Base-by-base conservation (phyloP, 352 stramenopile genomes). In the Pythium phragmitis region DNA sequence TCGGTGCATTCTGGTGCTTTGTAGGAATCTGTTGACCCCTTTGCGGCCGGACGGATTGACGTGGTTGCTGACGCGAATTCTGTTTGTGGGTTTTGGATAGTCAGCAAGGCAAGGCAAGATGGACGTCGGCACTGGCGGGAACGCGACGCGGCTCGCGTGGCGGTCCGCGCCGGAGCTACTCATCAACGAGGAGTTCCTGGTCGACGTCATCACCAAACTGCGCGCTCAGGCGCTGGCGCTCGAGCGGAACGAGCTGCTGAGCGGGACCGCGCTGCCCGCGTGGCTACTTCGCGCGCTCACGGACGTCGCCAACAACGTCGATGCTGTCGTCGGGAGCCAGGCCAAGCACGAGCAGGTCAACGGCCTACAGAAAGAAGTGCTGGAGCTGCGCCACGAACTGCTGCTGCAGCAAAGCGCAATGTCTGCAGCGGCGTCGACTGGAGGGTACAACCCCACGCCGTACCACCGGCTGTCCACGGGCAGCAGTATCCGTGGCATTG, bases 281-380 rank as follows among this genome's bases (percentile, higher is more conserved):
- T 94, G 86, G 86, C 68, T 94, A 2, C 69, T 89, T 23, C 83
- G 88, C 45, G 82, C 82, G 6, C 59, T 94, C 49, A 79, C 84
- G 0, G 84, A 93, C 34, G 83, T 94, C n/a, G 82, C 85, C 16
- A 86, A 82, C 63, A 94, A 86, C 52, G 84, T 87, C 30, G 86
- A 95, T 57, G 71, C 82, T 3, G 83, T 92, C 19, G 80, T 94
- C 17, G 84, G 91, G 62, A 92, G 84, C 68, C 86, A 94, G 46
- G 61, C 79, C 8, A 62, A 92, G 36, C 69, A 88, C 16, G 82
- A 93, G 33, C 84, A 94, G 48, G 82, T 94, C 11, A 74, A 70
- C 26, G 87, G 76, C 14, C 60, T 94, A 13, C 83, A 94, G 68
- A 92, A 92, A 37, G 83, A 94, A 46, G 70, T 92, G 41, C 70